Percentiles rank a stretch among this genome's conserved stretches.
Evolutionary conservation across 2,329 filamentous ascomycete species (phyloP).

Genomic region (Botrytis paeoniae): DNA sequence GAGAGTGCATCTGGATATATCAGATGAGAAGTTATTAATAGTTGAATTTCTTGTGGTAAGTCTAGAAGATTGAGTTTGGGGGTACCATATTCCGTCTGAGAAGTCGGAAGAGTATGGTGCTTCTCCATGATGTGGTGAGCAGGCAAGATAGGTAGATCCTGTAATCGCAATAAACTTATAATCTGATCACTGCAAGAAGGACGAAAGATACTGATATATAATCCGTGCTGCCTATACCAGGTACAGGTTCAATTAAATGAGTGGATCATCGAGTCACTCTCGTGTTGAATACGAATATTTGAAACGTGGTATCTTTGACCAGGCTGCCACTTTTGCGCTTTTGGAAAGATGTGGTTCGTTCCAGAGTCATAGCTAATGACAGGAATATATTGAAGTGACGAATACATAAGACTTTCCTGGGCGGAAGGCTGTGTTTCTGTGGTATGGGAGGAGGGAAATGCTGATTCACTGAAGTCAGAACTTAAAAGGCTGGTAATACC

Average conservation of each 20-base stretch:
- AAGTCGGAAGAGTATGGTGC: not conserved
- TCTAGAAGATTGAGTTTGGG: conserved; percentile 14
- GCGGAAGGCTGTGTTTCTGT: not conserved
- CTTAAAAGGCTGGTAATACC: not conserved
- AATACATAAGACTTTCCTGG: not conserved
- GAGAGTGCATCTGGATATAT: conserved; percentile 70
- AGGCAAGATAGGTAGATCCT: not conserved
- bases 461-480: not conserved
- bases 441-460: not conserved
- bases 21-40: conserved; percentile 58
- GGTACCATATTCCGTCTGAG: not conserved
- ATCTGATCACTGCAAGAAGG: not conserved
- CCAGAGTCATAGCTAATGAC: not conserved
- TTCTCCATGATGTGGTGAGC: not conserved
- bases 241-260: not conserved
- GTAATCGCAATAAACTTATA: not conserved
- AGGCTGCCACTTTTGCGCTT: conserved; percentile 9
- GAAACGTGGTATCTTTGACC: conserved; percentile 4
- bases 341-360: not conserved
- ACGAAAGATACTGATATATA: not conserved
- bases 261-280: not conserved
- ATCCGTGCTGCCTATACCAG: not conserved
- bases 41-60: conserved; percentile 65
- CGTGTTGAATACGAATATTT: not conserved
- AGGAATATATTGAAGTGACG: not conserved